Base-by-base conservation (phyloP, 805 yeast species). In the Saturnispora zaruensis region DNA sequence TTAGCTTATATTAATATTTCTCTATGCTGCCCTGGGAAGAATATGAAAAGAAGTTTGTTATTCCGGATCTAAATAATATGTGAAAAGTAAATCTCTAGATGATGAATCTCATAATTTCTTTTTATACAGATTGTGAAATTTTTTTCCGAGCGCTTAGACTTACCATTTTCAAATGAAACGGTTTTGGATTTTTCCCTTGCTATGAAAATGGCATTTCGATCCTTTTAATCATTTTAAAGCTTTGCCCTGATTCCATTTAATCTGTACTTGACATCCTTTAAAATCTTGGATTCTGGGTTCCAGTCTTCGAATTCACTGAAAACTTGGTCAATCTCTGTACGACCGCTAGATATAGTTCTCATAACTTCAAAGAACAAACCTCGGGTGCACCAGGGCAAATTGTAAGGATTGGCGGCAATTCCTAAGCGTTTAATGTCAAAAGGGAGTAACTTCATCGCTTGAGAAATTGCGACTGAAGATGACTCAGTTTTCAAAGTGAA, bases 381-480 rank as follows among this genome's bases (percentile, higher is more conserved):
- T 41, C 96, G 70, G 68, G 89, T 77, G 59, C 95, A 85, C 96
- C 97, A 91, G 1, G 98, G 98, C 36, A 91, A 68, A 51, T 84
- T 80, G 60, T 77, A 91, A 0, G 96, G 96, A 64, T 91, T 90
- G 7, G 52, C 24, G 16, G 47, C 44, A 25, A 77, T 70, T 2
- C 87, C 88, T 18, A 84, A 66, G 53, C 77, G 77, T 6, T 86
- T 80, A 37, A 86, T 73, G 45, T 78, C 78, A 61, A 82, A 86
- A n/a, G 59, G 55, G 43, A 51, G 56, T 45, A 59, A 57, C 20
- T 49, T 52, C 25, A 66, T 61, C 1, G 69, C 66, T 48, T 64
- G 65, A 6, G 55, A 28, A 57, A 63, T n/a, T 4, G 60, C 55
- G 16, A 48, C 20, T 5, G 28, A n/a, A 16, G 59, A 36, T 62